Base-by-base conservation (phyloP, 2,329 filamentous ascomycete species). In the Bipolaris gigantea region DNA sequence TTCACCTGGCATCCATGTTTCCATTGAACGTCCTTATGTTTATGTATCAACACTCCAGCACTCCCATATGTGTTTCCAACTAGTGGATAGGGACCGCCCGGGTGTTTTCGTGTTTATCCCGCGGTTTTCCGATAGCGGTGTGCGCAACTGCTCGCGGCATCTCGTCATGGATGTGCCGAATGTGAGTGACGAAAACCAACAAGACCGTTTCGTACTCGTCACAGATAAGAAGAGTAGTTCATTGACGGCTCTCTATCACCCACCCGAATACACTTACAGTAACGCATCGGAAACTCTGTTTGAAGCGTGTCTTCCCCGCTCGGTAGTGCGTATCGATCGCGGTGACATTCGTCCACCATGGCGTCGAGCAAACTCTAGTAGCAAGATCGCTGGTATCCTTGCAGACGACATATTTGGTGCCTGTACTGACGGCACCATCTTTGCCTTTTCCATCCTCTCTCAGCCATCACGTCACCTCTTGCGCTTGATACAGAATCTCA, bases 401-500 rank as follows among this genome's bases (percentile, higher is more conserved):
- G 65, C 70, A n/a, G 75, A 79, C 36, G 72, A 83, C 30, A 76
- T 82, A 23, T 61, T 84, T 13, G 77, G 80, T 21, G 77, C 77
- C 19, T 79, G 79, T 43, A 75, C 79, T 49, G 81, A 83, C 52
- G 83, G 83, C 32, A 76, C 79, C 1, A 65, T 85, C 13, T 77
- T 79, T 39, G 71, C 76, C 15, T 88, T 97, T 63, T 83, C 83
- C 1, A 75, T 92, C 13, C 75, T 97, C 0, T 77, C 80, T 9
- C 65, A 81, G 16, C 73, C 82, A 2, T 81, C 87, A 7, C 89
- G 88, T 84, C 80, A 81, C 6, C 78, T 96, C 4, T 79, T 97
- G 5, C 81, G 82, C 53, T 85, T 93, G 58, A 69, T 97, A 1
- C 87, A 95, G 66, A 87, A 88, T 54, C 70, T 95, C 30, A 63